Percentiles rank a stretch among this genome's conserved stretches.
Evolutionary conservation across 345 rosid species (phyloP).

Genomic region (Populus pruinosa): DNA sequence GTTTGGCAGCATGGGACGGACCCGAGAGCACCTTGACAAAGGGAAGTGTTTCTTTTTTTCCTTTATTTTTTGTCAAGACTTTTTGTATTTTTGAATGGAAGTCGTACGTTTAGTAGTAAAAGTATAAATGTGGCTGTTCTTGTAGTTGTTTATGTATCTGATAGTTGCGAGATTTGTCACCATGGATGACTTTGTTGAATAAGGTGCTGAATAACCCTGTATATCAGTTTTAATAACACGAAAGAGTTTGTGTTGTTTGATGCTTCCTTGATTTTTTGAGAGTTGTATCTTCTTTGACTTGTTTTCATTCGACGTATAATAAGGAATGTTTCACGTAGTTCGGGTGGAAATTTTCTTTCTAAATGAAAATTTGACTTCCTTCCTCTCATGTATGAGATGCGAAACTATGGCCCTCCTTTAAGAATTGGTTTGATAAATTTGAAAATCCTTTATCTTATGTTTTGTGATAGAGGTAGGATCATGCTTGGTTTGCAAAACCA

Average conservation of each 20-base stretch:
- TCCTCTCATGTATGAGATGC: background rate
- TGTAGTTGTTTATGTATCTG: background rate
- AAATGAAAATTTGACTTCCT: background rate
- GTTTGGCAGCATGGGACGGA: slow-evolving; percentile 96
- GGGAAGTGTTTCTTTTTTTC: slow-evolving; percentile 6
- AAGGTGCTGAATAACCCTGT: slow-evolving; percentile 1
- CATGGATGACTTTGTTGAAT: background rate
- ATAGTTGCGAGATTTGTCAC: background rate
- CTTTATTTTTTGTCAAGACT: background rate
- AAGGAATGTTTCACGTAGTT: background rate
- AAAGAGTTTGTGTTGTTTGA: background rate
- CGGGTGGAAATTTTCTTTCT: background rate
- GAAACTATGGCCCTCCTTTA: background rate
- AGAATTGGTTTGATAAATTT: background rate
- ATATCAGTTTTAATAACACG: slow-evolving; percentile 9
- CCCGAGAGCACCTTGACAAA: slow-evolving; percentile 58
- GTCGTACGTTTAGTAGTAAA: background rate
- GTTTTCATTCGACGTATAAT: background rate
- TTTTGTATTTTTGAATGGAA: background rate
- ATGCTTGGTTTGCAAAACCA: background rate
- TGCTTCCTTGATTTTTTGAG: background rate
- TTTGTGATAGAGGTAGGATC: background rate
- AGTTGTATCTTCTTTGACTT: background rate
- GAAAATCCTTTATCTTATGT: background rate
- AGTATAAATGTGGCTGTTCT: background rate